A percentile compares a stretch with the other conserved stretches of the same genome.
These are phyloP conservation scores for Pseudonitzschia pungens DNA, from an alignment of 108 stramenopile genomes.

Conservation along the genomic window DNA sequence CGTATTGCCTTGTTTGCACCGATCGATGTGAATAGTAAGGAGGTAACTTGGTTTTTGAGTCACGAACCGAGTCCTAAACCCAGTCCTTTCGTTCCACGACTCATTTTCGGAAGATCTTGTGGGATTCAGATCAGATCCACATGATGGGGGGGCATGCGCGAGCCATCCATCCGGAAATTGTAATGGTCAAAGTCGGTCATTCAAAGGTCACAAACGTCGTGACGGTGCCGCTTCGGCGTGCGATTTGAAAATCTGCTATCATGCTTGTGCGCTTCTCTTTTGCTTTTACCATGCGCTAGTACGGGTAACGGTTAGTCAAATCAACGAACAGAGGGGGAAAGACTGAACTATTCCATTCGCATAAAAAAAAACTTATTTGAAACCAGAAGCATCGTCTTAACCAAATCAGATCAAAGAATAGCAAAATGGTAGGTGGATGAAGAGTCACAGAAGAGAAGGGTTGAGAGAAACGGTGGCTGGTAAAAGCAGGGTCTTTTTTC, in stretches of 20 bases:
- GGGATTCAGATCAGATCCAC: background rate
- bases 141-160: background rate
- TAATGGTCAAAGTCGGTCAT: background rate
- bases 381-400: background rate
- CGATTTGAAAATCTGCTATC: background rate
- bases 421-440: slow-evolving; percentile 3
- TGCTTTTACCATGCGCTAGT: no score
- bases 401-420: background rate
- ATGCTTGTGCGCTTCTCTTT: no score
- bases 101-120: background rate
- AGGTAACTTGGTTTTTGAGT: slow-evolving; percentile 7
- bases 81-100: background rate
- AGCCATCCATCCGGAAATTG: background rate
- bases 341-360: background rate
- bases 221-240: slow-evolving; percentile 6
- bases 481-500: no score
- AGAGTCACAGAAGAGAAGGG: no score
- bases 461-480: no score
- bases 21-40: slow-evolving; percentile 2
- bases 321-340: background rate
- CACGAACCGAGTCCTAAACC: background rate
- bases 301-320: no score
- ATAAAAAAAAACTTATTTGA: background rate
- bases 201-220: background rate
- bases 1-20: background rate